Base-by-base conservation (phyloP, 345 rosid species). In the Sisymbrium altissimum region DNA sequence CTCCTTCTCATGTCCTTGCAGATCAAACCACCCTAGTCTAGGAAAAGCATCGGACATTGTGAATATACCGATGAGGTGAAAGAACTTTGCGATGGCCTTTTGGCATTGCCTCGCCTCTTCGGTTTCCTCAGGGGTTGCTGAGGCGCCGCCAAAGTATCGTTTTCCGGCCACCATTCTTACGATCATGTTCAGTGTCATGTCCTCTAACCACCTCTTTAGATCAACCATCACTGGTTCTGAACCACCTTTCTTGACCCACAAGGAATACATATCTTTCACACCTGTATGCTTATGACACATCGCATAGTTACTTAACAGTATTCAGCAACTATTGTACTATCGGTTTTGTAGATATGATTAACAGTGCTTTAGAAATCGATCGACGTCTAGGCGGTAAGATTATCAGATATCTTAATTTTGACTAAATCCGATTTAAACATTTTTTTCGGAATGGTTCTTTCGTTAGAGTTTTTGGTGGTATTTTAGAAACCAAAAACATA, bases 21-120 rank as follows among this genome's bases (percentile, higher is more conserved):
- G 8, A 58, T 86, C 91, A 50, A 86, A 56, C 91, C 88, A 86
- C 65, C 91, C 17, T 17, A 86, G 64, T 55, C 40, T 76, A 1
- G 93, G 91, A 55, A 89, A 40, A 6, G 87, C 88, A 75, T 91
- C 96, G 0, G 90, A 84, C 23, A 80, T 53, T 7, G 85, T 81
- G 69, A 85, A 86, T 11, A 72, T 50, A 1, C 93, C 96, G 4
- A 69, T 66, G 53, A 89, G 70, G n/a, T 80, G 79, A 66, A 83
- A 78, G 67, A 86, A 82, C 60, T 71, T 59, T 19, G 54, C 64
- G 1, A 84, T 36, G 19, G 86, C 89, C 11, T 65, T 68, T 65
- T 72, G 66, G 61, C 83, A 82, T 59, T 49, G 61, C 63, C 74
- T 78, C 4, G 81, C 84, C 63, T 80, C 87, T 8, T 58, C 77